Conservation (phyloP, 108 stramenopile genomes). For the Skeletonema tropicum region DNA sequence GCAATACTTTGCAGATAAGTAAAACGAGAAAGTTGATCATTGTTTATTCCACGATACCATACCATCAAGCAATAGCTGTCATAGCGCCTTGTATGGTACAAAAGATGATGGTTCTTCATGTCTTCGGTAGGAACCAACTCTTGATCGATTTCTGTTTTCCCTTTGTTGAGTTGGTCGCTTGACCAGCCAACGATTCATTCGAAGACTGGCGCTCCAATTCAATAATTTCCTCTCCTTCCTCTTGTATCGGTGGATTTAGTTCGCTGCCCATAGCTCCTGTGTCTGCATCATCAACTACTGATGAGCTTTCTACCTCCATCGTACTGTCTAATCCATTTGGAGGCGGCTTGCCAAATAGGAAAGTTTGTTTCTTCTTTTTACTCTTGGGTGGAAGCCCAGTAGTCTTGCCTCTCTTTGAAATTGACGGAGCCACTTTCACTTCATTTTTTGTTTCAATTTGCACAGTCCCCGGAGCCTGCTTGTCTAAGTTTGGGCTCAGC, state of each 20-base stretch:
- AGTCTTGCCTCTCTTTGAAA: background rate
- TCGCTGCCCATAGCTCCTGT: background rate
- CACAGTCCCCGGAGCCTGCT: background rate
- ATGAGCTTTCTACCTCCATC: background rate
- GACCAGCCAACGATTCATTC: conserved; percentile 8
- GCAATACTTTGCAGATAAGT: conserved; percentile 25
- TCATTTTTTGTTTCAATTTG: background rate
- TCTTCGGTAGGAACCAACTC: conserved; percentile 43
- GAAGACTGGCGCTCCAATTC: conserved; percentile 5
- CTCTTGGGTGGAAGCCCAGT: background rate
- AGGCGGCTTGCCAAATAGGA: conserved; percentile 39
- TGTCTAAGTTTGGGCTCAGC: conserved; percentile 9
- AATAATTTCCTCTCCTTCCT: background rate
- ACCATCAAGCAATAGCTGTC: background rate
- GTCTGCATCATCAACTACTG: background rate
- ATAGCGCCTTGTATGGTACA: background rate
- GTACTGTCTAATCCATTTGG: background rate
- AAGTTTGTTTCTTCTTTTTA: conserved; percentile 29
- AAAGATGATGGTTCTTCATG: background rate
- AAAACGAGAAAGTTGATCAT: background rate
- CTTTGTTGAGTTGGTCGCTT: conserved; percentile 8
- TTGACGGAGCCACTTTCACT: background rate
- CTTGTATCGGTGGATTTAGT: background rate
- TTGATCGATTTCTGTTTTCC: conserved; percentile 37
- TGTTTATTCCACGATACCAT: background rate